Percentiles rank a stretch among this genome's conserved stretches.
Conservation (phyloP, 2,329 filamentous ascomycete genomes). For the Corinectria fuckeliana region DNA sequence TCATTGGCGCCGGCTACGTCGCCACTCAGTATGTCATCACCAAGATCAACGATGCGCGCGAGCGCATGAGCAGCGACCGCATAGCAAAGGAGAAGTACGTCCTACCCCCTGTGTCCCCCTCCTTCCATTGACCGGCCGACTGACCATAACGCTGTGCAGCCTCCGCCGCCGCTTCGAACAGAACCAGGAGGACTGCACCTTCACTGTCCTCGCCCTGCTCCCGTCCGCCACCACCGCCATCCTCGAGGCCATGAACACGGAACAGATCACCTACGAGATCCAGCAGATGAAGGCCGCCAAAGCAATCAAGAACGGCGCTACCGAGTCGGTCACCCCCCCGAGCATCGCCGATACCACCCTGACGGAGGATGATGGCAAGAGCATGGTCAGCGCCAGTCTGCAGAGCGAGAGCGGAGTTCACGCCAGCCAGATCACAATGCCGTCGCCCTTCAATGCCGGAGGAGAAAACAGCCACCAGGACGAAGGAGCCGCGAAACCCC, state of each 20-base stretch:
- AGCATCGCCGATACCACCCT: constrained; percentile 73
- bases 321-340: constrained; percentile 60
- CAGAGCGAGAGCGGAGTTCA: constrained; percentile 85
- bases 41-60: constrained; percentile 91
- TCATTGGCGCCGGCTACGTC: constrained; percentile 89
- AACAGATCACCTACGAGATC: constrained; percentile 90
- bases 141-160: constrained; percentile 53
- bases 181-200: constrained; percentile 98
- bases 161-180: constrained; percentile 96
- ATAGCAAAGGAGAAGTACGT: constrained; percentile 95
- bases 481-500: constrained; percentile 54
- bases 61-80: constrained; percentile 95
- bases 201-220: constrained; percentile 93
- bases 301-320: constrained; percentile 61
- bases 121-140: not conserved
- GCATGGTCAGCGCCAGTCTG: constrained; percentile 73
- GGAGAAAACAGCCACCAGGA: constrained; percentile 47
- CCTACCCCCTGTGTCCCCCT: not conserved
- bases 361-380: constrained; percentile 83
- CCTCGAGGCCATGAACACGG: constrained; percentile 85
- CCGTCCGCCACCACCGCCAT: constrained; percentile 92
- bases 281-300: constrained; percentile 88
- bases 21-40: constrained; percentile 90
- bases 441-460: constrained; percentile 53
- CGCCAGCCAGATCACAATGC: constrained; percentile 74